These are phyloP conservation scores for Sporisorium graminicola DNA, from an alignment of 1,284 basidiomycete genomes.

Conservation along the genomic window DNA sequence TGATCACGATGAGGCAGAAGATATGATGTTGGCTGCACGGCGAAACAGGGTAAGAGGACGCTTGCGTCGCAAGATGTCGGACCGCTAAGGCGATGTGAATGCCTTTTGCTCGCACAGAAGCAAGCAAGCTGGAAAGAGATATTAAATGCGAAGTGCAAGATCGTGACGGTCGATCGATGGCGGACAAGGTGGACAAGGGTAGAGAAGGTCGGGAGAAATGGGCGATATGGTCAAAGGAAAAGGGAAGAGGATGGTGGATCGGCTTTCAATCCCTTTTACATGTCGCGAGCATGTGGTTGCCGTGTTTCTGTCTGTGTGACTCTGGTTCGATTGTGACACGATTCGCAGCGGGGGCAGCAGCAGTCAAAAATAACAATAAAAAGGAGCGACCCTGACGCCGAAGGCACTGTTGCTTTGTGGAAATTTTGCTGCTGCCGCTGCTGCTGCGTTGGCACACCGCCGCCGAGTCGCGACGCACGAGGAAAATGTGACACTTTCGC, in stretches of 20 bases:
- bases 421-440: not conserved
- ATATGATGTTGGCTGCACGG: not conserved
- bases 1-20: no score
- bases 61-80: not conserved
- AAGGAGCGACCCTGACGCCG: not conserved
- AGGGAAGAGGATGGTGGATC: not conserved
- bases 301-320: not conserved
- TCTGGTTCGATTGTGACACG: slow-evolving; percentile 1
- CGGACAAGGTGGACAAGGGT: not conserved
- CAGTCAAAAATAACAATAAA: no score
- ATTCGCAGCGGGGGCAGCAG: not conserved
- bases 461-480: slow-evolving; percentile 7
- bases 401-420: not conserved
- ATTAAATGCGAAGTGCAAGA: no score
- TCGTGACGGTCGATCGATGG: no score
- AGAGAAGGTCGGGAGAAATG: not conserved
- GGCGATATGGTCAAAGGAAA: not conserved
- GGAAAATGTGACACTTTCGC: not conserved
- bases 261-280: not conserved
- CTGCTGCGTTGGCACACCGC: not conserved
- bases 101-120: not conserved
- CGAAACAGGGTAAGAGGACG: not conserved
- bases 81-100: not conserved
- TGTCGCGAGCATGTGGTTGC: not conserved
- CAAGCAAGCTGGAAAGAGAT: no score